Evolutionary conservation across 495 filamentous ascomycete genomes (phyloP), one percentile per base, ranked within the genome.

Genomic region (Geopyxis carbonaria): DNA sequence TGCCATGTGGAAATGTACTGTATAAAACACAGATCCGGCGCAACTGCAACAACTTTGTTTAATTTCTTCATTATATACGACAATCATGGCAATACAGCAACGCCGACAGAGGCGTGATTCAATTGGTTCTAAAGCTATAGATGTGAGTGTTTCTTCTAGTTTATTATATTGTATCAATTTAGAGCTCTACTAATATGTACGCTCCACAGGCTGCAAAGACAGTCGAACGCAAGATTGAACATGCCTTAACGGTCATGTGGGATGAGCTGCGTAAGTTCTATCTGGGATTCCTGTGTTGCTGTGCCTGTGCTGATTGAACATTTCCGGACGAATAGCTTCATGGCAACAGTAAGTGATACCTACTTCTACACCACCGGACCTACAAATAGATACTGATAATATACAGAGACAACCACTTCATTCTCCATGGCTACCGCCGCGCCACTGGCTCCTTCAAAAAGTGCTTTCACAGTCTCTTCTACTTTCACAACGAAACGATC

Each of bases 401-500:
- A 39, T 5, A 23, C 37, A 56, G 53, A 50, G 80, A 87, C 51
- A 87, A 86, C 49, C 73, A 76, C 36, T 80, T 73, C 62, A 80
- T 87, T 40, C 63, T 65, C 31, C 67, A 65, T 14, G 75, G 76
- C 40, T 86, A 87, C 53, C 75, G 81, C 14, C 74, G 75, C 15
- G 64, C 68, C 25, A 77, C 76, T 2, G 63, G 64, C 40, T 85
- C 78, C 3, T 76, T 77, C 53, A 53, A 55, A 10, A 62, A 56
- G 22, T 86, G 73, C 33, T 66, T 79, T 31, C 61, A 66, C 22
- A 80, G 73, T 20, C 61, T 84, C 43, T 58, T 64, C 33, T 81
- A 83, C 57, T 46, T 85, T n/a, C 81, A 95, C 63, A 95, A 93
- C 60, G 84, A 95, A 58, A 73, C 71, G n/a, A 28, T 95, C 44